phyloP scores from a whole-genome alignment of 441 rosid species.

The Adansonia madagascariensis region DNA sequence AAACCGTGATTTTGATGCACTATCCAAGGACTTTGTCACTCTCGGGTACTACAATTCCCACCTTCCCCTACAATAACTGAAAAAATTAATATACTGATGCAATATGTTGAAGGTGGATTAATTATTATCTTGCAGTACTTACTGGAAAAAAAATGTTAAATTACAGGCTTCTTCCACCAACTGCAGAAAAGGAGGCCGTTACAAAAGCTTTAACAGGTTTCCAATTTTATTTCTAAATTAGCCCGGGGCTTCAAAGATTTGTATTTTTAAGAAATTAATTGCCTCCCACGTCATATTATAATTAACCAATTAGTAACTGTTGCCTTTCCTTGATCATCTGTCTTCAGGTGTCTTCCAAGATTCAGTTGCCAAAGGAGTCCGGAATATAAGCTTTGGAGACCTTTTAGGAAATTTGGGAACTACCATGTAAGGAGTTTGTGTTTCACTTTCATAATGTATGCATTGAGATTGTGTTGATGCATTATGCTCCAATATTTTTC shows the following conservation, averaged over 20 bases:
- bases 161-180: constrained; percentile 89
- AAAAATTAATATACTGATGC: not conserved
- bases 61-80: not conserved
- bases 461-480: not conserved
- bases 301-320: constrained; percentile 25
- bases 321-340: constrained; percentile 24
- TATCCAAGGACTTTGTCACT: constrained; percentile 89
- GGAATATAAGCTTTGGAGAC: constrained; percentile 92
- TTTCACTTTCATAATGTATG: constrained; percentile 10
- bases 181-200: constrained; percentile 79
- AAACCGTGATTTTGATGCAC: constrained; percentile 87
- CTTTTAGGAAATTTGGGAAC: constrained; percentile 85
- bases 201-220: constrained; percentile 87
- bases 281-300: not conserved
- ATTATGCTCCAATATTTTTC: constrained; percentile 4
- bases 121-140: constrained; percentile 38
- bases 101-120: not conserved
- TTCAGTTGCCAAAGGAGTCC: constrained; percentile 86
- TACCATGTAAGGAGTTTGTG: constrained; percentile 64
- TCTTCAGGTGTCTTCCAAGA: constrained; percentile 70
- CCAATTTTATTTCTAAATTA: constrained; percentile 26
- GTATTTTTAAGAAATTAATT: constrained; percentile 23
- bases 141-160: not conserved
- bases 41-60: constrained; percentile 64
- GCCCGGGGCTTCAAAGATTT: constrained; percentile 15